A percentile compares a stretch with the other conserved stretches of the same genome.
These are phyloP conservation scores for Mycoemilia scoparia DNA, from an alignment of 192 early-diverging fungal species.

Conservation along the genomic window DNA sequence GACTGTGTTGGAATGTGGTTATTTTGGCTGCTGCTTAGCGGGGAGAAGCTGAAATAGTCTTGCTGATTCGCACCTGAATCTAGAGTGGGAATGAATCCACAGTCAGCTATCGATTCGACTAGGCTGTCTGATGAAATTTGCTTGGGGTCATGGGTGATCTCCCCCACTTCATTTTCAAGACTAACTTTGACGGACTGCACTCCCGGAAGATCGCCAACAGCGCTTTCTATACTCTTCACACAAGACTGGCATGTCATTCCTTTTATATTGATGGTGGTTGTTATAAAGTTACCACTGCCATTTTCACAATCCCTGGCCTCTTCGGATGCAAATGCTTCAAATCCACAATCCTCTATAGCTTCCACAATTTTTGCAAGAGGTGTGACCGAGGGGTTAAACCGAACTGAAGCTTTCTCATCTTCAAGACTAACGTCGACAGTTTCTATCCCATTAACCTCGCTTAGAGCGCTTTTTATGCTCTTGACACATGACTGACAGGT, in stretches of 20 bases:
- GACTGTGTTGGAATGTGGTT: too few relatives aligned
- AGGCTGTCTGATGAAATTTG: too few relatives aligned
- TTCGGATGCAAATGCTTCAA: slow-evolving; percentile 12
- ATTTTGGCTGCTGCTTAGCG: neutral
- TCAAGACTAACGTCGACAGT: slow-evolving; percentile 37
- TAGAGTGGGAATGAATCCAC: too few relatives aligned
- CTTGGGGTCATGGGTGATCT: slow-evolving; percentile 30
- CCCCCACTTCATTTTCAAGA: slow-evolving; percentile 32
- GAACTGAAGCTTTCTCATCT: slow-evolving; percentile 32
- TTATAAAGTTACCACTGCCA: too few relatives aligned
- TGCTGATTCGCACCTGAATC: too few relatives aligned
- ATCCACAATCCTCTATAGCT: slow-evolving; percentile 54
- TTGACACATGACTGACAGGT: slow-evolving; percentile 76
- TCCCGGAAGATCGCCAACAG: slow-evolving; percentile 29
- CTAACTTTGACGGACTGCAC: slow-evolving; percentile 33
- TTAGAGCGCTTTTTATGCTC: slow-evolving; percentile 40
- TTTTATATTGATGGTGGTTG: slow-evolving; percentile 15
- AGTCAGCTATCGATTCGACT: too few relatives aligned
- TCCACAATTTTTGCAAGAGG: slow-evolving; percentile 8
- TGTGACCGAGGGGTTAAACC: slow-evolving; percentile 24
- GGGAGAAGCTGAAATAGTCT: slow-evolving; percentile 1
- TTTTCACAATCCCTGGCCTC: neutral
- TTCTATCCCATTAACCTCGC: slow-evolving; percentile 30
- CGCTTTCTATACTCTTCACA: slow-evolving; percentile 49
- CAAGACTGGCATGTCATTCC: slow-evolving; percentile 84